These are phyloP conservation scores for Melianthus villosus DNA, from an alignment of 441 rosid genomes.

Conservation along the genomic window DNA sequence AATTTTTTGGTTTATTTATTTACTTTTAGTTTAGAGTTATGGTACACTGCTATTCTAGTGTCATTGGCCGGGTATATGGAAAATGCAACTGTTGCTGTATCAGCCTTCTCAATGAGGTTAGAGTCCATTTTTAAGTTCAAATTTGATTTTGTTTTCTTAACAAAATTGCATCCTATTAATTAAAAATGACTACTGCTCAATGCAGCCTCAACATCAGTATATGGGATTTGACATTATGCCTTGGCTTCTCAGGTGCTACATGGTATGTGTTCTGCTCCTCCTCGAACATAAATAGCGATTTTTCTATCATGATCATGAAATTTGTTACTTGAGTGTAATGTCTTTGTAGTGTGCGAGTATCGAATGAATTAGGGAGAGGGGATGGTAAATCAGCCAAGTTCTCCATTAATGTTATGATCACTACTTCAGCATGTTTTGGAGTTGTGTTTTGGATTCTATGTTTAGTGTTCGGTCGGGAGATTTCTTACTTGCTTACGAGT, in stretches of 20 bases:
- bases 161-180: not conserved
- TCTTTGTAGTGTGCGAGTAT: constrained; percentile 36
- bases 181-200: not conserved
- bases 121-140: not conserved
- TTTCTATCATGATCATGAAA: not conserved
- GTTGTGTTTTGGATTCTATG: constrained; percentile 25
- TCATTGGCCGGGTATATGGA: constrained; percentile 37
- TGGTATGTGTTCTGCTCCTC: constrained; percentile 19
- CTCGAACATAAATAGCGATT: not conserved
- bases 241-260: constrained; percentile 42
- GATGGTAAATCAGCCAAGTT: constrained; percentile 33
- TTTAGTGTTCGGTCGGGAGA: constrained; percentile 20
- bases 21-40: constrained; percentile 52
- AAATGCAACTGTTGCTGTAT: constrained; percentile 27
- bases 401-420: constrained; percentile 29
- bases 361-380: constrained; percentile 63
- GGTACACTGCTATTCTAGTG: constrained; percentile 39
- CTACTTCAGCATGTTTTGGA: constrained; percentile 24
- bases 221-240: constrained; percentile 37
- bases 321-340: not conserved
- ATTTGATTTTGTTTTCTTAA: not conserved
- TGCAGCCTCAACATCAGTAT: constrained; percentile 30
- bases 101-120: constrained; percentile 54
- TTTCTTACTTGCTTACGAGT: constrained; percentile 30
- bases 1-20: no score